Evolutionary conservation across 441 rosid genomes (phyloP).

Genomic region (Pelargonium fulgidum): DNA sequence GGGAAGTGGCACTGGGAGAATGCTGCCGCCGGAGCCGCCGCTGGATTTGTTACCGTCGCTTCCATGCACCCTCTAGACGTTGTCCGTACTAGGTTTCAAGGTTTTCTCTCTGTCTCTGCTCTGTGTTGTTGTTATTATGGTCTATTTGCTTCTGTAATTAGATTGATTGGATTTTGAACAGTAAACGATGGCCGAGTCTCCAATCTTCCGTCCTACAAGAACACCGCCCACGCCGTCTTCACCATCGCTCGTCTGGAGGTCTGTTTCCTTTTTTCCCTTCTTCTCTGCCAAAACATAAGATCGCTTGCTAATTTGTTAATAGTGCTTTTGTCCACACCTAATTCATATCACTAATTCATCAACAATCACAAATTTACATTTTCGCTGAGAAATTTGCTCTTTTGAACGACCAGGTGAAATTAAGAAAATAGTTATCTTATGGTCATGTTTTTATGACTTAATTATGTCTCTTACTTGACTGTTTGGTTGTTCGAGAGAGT

Average conservation of each 20-base stretch:
- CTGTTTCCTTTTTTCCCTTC: background rate
- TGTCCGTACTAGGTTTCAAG: slow-evolving; percentile 89
- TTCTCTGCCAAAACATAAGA: background rate
- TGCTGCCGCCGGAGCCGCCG: slow-evolving; percentile 76
- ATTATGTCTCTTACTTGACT: slow-evolving; percentile 4
- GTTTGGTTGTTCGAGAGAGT: background rate
- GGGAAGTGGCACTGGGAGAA: slow-evolving; percentile 71
- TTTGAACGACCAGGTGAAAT: background rate
- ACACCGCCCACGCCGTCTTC: slow-evolving; percentile 67
- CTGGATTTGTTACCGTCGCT: slow-evolving; percentile 86
- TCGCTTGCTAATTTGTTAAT: background rate
- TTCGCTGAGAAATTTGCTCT: background rate
- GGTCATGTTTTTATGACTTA: background rate
- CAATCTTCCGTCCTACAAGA: slow-evolving; percentile 64
- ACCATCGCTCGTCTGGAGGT: slow-evolving; percentile 81
- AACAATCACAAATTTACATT: background rate
- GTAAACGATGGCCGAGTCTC: slow-evolving; percentile 68
- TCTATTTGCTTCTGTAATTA: slow-evolving; percentile 13
- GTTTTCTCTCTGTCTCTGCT: slow-evolving; percentile 25
- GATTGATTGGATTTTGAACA: slow-evolving; percentile 19
- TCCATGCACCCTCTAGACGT: slow-evolving; percentile 83
- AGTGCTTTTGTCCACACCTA: background rate
- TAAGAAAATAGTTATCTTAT: background rate
- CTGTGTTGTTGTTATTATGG: background rate
- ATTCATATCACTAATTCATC: background rate